Evolutionary conservation across 805 yeast genomes (phyloP), one percentile per base, ranked within the genome.

Genomic region (Tetrapisispora taiwanensis): DNA sequence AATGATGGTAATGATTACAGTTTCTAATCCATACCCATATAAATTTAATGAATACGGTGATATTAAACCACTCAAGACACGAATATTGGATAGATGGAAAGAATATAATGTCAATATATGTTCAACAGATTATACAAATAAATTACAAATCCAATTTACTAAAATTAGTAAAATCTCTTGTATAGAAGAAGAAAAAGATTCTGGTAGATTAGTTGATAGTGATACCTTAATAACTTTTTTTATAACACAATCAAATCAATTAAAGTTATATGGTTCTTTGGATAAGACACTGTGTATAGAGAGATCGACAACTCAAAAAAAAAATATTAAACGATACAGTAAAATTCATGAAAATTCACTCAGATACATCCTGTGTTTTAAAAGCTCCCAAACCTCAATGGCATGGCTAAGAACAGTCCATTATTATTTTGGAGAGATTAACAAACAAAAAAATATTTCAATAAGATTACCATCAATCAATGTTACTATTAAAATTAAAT

Each of bases 41-140:
- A 20, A 24, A 7, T 7, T 35, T 5, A n/a, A 28, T 7, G 30
- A 60, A 12, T 71, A 73, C 46, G 68, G 72, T 13, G 86, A 79
- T 47, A 56, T 62, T 9, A 79, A 76, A 45, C 65, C 71, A 1
- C 67, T 70, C 22, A 76, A 76, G 34, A 69, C 84, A 0, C 63
- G 81, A 42, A 71, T 84, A 1, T 48, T 70, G 9, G 89, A 84
- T 46, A 65, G 87, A 39, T 87, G 96, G 92, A 76, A 73, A 48
- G 96, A 89, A 57, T 85, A 79, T 56, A 66, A 78, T 24, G 81
- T 84, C 2, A 86, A 84, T 1, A 79, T 82, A 1, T 67, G 90
- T 47, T 72, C 75, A n/a, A 77, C 84, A 0, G 79, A 76, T 14
- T 63, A 70, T 46, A 39, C 55, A 0, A 68, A 65, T 2, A 62